Conservation (phyloP, 768 basidiomycete genomes). For the Termitomyces sp. region DNA sequence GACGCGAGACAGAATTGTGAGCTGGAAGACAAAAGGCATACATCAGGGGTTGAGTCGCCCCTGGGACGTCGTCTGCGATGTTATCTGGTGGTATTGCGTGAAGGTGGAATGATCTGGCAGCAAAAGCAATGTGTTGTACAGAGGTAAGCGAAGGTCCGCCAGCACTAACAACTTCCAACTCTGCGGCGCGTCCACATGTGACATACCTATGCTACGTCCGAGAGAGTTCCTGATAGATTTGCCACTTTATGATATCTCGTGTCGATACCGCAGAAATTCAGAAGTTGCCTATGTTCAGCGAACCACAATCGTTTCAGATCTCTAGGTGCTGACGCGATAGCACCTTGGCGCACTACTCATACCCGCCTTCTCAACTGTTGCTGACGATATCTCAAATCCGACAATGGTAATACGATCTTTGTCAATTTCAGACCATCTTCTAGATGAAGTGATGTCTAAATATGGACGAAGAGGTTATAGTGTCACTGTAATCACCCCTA, state of each 20-base stretch:
- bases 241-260: too few relatives aligned
- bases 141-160: too few relatives aligned
- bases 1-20: too few relatives aligned
- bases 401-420: too few relatives aligned
- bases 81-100: constrained; percentile 62
- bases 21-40: constrained; percentile 93
- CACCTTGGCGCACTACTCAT: background rate
- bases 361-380: background rate
- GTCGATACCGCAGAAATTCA: too few relatives aligned
- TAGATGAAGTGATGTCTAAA: background rate
- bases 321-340: too few relatives aligned
- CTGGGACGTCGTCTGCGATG: constrained; percentile 54
- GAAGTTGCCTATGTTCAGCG: too few relatives aligned
- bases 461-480: background rate
- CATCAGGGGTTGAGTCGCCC: constrained; percentile 67
- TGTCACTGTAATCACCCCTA: background rate
- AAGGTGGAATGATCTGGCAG: constrained; percentile 90
- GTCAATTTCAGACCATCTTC: background rate
- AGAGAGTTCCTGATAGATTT: too few relatives aligned
- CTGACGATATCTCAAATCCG: background rate
- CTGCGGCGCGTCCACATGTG: too few relatives aligned
- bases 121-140: constrained; percentile 95
- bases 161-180: too few relatives aligned
- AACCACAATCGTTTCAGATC: background rate
- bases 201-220: too few relatives aligned